Percentiles rank a stretch among this genome's conserved stretches.
Evolutionary conservation across 2,329 filamentous ascomycete species (phyloP).

Genomic region (Xylariaceae sp.): DNA sequence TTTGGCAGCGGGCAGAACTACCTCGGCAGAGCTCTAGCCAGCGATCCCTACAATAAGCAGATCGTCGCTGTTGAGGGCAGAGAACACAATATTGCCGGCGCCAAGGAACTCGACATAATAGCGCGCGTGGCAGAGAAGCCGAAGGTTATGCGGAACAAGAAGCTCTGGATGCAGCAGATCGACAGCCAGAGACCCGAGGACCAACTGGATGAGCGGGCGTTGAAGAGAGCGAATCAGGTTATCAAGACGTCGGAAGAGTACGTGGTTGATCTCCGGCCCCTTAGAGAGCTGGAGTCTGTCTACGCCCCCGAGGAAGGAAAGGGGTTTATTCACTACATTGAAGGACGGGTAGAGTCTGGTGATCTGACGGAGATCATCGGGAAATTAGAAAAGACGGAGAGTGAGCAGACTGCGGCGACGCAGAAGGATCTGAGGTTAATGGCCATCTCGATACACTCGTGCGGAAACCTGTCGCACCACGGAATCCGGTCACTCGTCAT

Average conservation of each 20-base stretch:
- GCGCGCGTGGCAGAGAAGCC: constrained; percentile 71
- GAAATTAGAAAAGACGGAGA: constrained; percentile 27
- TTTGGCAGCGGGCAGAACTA: constrained; percentile 98
- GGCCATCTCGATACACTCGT: constrained; percentile 94
- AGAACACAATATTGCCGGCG: constrained; percentile 79
- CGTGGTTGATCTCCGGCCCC: constrained; percentile 46
- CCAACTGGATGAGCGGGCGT: constrained; percentile 38
- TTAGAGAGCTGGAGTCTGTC: constrained; percentile 44
- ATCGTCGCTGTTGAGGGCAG: constrained; percentile 88
- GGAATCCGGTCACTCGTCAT: constrained; percentile 79
- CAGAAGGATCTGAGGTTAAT: constrained; percentile 55
- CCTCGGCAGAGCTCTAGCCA: constrained; percentile 79
- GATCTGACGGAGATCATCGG: constrained; percentile 48
- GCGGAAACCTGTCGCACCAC: constrained; percentile 94
- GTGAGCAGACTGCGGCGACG: constrained; percentile 22
- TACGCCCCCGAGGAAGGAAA: constrained; percentile 57
- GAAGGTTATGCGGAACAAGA: constrained; percentile 75
- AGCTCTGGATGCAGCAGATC: constrained; percentile 58
- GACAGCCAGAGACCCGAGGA: constrained; percentile 39
- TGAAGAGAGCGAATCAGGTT: constrained; percentile 34
- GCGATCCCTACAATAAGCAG: constrained; percentile 75
- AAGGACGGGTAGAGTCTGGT: constrained; percentile 67
- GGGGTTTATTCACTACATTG: constrained; percentile 71
- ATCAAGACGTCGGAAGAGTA: constrained; percentile 30
- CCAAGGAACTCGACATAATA: constrained; percentile 75